Base-by-base conservation (phyloP, 768 basidiomycete genomes). In the Tulasnella calospora region DNA sequence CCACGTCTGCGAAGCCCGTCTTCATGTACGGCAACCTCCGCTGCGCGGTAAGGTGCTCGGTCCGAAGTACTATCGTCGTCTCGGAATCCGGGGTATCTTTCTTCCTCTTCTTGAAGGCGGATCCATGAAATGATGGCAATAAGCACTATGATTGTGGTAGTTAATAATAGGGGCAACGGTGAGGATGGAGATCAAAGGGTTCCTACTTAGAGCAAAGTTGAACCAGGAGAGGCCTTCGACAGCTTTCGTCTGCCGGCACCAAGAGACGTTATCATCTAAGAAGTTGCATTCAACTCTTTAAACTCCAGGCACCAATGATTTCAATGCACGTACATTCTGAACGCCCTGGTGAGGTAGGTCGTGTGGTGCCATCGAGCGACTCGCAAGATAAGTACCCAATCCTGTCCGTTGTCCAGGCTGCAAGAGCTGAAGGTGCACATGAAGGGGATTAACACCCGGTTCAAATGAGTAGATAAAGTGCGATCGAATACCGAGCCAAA, bases 191-290 rank as follows among this genome's bases (percentile, higher is more conserved):
- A 23, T 67, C 30, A 33, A 67, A 30, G 15, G 12, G 7, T 33
- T 33, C 61, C 7, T 35, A 67, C 61, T 67, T 6, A 67, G 61
- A 30, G 61, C 61, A 15, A 67, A 67, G 12, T 67, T 67, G 61
- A 67, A 67, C 61, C 61, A 67, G 27, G 71, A 40, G 38, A 72
- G 71, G 17, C 71, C 71, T 46, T 40, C 23, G 21, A 72, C 27
- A 15, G 71, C 71, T 72, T 72, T 72, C 19, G 44, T 41, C 36
- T 72, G 71, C n/a, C 71, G 71, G 30, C 71, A 72, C 71, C 71
- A 72, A 15, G 71, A 72, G n/a, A 72, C 71, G 36, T 38, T 40
- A 23, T 72, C 71, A 41, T 72, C 71, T 72, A 21, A 27, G 36
- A 41, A 21, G 15, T 17, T 27, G 5, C 10, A 72, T 27, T 72